phyloP scores from a whole-genome alignment of 805 yeast genomes.

The Candida anglica region DNA sequence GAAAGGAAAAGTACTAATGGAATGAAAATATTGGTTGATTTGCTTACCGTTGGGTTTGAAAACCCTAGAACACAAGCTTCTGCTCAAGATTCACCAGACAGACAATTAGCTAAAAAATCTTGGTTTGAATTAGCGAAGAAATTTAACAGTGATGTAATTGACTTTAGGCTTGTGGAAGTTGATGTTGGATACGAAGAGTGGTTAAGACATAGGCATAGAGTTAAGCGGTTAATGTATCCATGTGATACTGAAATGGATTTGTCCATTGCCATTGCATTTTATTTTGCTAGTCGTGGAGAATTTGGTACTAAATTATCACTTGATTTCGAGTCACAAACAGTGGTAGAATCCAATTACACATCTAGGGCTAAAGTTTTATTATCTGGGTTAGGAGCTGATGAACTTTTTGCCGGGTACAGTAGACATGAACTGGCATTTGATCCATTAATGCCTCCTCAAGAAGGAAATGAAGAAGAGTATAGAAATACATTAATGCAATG shows the following conservation, averaged over 20 bases:
- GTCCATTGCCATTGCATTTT: constrained; percentile 92
- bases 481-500: constrained; percentile 12
- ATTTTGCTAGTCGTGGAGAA: constrained; percentile 72
- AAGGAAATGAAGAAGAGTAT: constrained; percentile 16
- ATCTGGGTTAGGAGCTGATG: constrained; percentile 97
- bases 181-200: constrained; percentile 73
- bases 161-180: constrained; percentile 58
- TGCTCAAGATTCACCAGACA: constrained; percentile 78
- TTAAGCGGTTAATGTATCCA: constrained; percentile 72
- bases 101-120: constrained; percentile 67
- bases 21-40: constrained; percentile 44
- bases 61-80: constrained; percentile 69
- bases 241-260: constrained; percentile 90
- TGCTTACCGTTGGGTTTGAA: constrained; percentile 90
- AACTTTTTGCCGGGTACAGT: constrained; percentile 92
- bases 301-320: constrained; percentile 25
- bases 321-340: constrained; percentile 6
- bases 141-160: constrained; percentile 32
- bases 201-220: constrained; percentile 44
- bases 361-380: constrained; percentile 67
- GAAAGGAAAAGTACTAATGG: constrained; percentile 4
- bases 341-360: constrained; percentile 24
- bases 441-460: constrained; percentile 9
- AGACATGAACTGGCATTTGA: constrained; percentile 62
- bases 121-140: constrained; percentile 45